phyloP scores from a whole-genome alignment of 2,329 filamentous ascomycete species.

The Nannizziopsis barbatae region DNA sequence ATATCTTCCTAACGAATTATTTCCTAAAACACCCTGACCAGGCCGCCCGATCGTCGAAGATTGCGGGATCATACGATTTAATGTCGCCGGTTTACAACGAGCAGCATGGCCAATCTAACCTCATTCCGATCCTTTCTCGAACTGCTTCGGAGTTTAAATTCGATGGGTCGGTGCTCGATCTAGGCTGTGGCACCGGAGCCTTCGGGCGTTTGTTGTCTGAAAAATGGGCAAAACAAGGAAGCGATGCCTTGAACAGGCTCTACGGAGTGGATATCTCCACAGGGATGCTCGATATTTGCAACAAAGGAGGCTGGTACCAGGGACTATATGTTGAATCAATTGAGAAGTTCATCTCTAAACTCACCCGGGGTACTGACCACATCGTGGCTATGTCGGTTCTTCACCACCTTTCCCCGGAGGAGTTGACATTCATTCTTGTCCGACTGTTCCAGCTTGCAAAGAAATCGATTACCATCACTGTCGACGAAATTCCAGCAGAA shows the following conservation, averaged over 20 bases:
- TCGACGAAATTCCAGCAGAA: conserved; percentile 16
- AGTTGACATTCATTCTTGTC: conserved; percentile 18
- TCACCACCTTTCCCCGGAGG: conserved; percentile 15
- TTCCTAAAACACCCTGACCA: conserved; percentile 12
- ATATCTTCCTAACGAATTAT: conserved; percentile 19
- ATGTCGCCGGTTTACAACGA: conserved; percentile 10
- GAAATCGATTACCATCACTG: conserved; percentile 15
- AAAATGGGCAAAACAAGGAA: conserved; percentile 6
- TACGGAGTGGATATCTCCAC: conserved; percentile 13
- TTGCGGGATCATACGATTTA: conserved; percentile 3
- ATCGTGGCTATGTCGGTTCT: conserved; percentile 15
- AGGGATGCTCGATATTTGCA: conserved; percentile 12
- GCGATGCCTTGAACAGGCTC: conserved; percentile 3
- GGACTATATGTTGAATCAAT: conserved; percentile 14
- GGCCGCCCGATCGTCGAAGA: neutral
- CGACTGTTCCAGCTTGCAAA: conserved; percentile 17
- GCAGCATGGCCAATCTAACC: neutral
- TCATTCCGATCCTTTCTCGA: neutral
- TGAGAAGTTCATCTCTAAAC: conserved; percentile 11
- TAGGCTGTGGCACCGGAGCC: conserved; percentile 18
- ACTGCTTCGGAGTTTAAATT: conserved; percentile 3
- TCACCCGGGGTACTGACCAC: conserved; percentile 14
- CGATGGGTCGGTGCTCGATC: conserved; percentile 16
- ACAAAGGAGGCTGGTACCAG: conserved; percentile 11
- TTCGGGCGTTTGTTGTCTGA: conserved; percentile 15